Evolutionary conservation across 1,284 basidiomycete genomes (phyloP), one percentile per base, ranked within the genome.

Genomic region (Veloboletus limbatus): DNA sequence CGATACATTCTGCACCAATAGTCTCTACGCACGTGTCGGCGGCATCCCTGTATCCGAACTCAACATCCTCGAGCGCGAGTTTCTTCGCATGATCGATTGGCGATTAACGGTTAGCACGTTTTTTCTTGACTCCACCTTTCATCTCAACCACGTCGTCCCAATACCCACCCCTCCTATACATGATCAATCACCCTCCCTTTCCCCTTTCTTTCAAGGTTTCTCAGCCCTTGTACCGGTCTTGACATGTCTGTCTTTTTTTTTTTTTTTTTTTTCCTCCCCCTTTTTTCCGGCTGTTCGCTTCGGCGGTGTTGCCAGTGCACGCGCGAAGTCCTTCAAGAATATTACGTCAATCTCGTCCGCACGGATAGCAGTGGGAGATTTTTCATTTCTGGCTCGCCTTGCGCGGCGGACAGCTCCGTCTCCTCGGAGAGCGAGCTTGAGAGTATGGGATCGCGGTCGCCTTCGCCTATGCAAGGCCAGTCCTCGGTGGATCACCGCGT

Each of bases 1-100:
- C 68, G 94, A 97, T 70, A 81, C 85, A 16, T 97, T 97, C 67
- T 94, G 90, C 71, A 91, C 90, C 36, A 97, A 97, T 67, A 81
- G 80, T 41, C 81, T 93, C 60, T 97, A 97, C 69, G 91, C 94
- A 56, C 89, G 88, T 71, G 92, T 97, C 28, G 94, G 94, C 54
- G 94, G 94, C 41, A 92, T 97, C 64, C 84, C 89, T 55, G 75
- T 92, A 44, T 75, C 77, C 48, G 94, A 97, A 70, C 82, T 97
- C 66, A 95, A 96, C 70, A 75, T 89, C 55, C 81, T 97, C 51
- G 94, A 97, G 72, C 77, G 90, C 62, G 94, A 97, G 66, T 93
- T 97, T 66, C 78, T 97, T 32, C 76, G 77, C 50, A 85, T 85
- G 62, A 92, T 95, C 44, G 90, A 95, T 62, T 97, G 94, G 94